A percentile compares a stretch with the other conserved stretches of the same genome.
phyloP scores from a whole-genome alignment of 2,329 filamentous ascomycete species.

The Colletotrichum sp. region DNA sequence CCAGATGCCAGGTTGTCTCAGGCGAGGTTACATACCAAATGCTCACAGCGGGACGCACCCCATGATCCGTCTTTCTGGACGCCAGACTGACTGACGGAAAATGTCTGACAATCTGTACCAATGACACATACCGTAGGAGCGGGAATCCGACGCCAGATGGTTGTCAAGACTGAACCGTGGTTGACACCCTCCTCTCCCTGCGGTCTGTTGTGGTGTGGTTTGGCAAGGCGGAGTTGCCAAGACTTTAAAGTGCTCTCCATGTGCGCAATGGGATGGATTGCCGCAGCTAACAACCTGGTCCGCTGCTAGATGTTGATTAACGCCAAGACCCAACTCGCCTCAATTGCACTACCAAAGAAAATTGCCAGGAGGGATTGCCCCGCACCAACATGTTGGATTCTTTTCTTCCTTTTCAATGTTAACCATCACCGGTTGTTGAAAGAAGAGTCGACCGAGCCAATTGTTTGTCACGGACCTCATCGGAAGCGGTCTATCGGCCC shows the following conservation, averaged over 20 bases:
- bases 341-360: not conserved
- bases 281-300: conserved; percentile 7
- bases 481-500: not conserved
- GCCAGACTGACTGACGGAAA: not conserved
- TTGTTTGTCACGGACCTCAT: not conserved
- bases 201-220: not conserved
- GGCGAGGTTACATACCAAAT: not conserved
- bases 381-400: not conserved
- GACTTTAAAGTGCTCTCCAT: not conserved
- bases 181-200: not conserved
- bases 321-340: conserved; percentile 4
- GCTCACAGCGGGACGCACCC: not conserved
- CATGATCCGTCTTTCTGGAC: not conserved
- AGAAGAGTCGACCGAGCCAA: not conserved
- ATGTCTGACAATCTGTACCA: not conserved
- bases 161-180: not conserved
- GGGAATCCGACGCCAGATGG: not conserved
- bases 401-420: not conserved
- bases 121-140: not conserved
- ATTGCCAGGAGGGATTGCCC: not conserved
- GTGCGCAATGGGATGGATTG: conserved; percentile 9
- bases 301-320: conserved; percentile 15
- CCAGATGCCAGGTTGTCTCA: not conserved
- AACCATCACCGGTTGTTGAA: not conserved
- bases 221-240: conserved; percentile 16